A percentile compares a stretch with the other conserved stretches of the same genome.
phyloP scores from a whole-genome alignment of 257 asterid genomes.

The Solanum sitiens region DNA sequence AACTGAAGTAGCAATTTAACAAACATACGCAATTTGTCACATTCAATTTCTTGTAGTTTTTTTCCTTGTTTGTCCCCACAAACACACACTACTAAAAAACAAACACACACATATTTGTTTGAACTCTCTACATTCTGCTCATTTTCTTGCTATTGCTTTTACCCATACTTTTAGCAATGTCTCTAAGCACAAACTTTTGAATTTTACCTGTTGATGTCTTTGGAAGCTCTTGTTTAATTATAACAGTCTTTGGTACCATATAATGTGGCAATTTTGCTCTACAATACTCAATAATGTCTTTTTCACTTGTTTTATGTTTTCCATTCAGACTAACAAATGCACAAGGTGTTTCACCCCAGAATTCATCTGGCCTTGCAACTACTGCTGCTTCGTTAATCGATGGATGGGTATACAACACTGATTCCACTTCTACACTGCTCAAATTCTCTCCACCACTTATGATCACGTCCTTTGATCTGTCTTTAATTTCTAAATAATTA shows the following conservation, averaged over 20 bases:
- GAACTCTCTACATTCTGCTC: conserved; percentile 22
- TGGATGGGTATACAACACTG: conserved; percentile 58
- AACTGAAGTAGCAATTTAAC: too few species aligned
- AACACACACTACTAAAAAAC: not conserved
- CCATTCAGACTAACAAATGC: conserved; percentile 62
- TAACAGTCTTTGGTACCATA: conserved; percentile 71
- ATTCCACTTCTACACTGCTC: conserved; percentile 82
- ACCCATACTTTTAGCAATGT: conserved; percentile 41
- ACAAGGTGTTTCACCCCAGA: conserved; percentile 85
- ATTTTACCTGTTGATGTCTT: conserved; percentile 79
- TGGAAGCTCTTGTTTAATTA: conserved; percentile 50
- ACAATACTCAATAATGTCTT: conserved; percentile 43
- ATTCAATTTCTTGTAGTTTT: too few species aligned
- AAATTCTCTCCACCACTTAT: conserved; percentile 77
- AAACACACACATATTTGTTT: not conserved
- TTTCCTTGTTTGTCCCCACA: too few species aligned
- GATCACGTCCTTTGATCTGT: conserved; percentile 72
- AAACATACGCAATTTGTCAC: too few species aligned
- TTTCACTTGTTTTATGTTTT: conserved; percentile 30
- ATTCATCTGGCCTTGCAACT: conserved; percentile 69
- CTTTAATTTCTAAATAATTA: conserved; percentile 66
- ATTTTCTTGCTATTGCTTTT: not conserved
- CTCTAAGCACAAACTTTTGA: conserved; percentile 59
- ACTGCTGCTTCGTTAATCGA: conserved; percentile 82
- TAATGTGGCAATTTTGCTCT: conserved; percentile 39